Evolutionary conservation across 2,329 filamentous ascomycete genomes (phyloP), one percentile per base, ranked within the genome.

Genomic region (Curvularia sp.): DNA sequence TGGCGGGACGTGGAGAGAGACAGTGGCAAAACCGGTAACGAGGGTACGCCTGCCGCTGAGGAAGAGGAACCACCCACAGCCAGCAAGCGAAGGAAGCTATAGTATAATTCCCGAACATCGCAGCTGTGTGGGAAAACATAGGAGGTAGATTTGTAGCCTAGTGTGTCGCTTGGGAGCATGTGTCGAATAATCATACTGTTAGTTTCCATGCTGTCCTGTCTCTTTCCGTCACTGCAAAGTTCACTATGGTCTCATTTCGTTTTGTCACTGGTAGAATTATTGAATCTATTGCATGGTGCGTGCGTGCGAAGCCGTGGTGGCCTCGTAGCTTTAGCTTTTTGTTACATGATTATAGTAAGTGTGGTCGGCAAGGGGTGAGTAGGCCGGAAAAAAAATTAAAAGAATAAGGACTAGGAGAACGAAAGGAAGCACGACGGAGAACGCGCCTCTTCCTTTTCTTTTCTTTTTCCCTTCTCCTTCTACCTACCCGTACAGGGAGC

Each of bases 1-100:
- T 89, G 93, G 81, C 86, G 92, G 28, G 89, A 87, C 52, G 90
- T 89, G 1, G 90, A 96, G 59, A 65, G 78, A 15, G 61, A 63
- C 21, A 73, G 64, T 28, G 64, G 63, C 0, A 61, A 70, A 19
- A 39, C 63, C 21, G 72, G 72, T 27, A 66, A 69, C 0, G 74
- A 76, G 23, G 74, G 74, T 19, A 75, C 72, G 45, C 72, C 71
- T 7, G 56, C 60, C 6, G 55, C 60, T 7, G 60, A 66, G 18
- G 74, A 72, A 1, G 72, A 74, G 18, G 70, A 72, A 25, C 60
- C 50, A 8, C 64, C 61, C 4, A 50, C 55, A 34, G 67, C 60
- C 8, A 54, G 64, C 18, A 75, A 75, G 55, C 61, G 73, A 39
- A 68, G 71, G 63, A 75, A 75, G 49, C 53, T 74, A 21, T 70